Evolutionary conservation across 2,329 filamentous ascomycete genomes (phyloP).

Genomic region (Stemphylium beticola): DNA sequence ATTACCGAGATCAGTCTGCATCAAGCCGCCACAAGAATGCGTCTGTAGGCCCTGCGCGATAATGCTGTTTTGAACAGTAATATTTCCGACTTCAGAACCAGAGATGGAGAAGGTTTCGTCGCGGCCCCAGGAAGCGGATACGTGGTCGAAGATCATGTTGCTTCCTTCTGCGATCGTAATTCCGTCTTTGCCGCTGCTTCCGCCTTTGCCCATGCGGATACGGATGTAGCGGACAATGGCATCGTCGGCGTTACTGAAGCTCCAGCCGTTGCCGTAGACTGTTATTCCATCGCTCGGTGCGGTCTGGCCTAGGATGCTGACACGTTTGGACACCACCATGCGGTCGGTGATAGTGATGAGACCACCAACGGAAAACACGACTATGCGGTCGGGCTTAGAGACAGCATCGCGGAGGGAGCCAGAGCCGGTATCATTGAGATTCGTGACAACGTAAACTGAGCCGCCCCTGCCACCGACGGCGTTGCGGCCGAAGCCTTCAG

Average conservation of each 20-base stretch:
- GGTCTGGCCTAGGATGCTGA: constrained; percentile 60
- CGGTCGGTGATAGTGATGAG: constrained; percentile 57
- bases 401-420: constrained; percentile 61
- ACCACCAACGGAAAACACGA: constrained; percentile 59
- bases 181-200: constrained; percentile 61
- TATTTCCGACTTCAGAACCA: constrained; percentile 53
- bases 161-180: constrained; percentile 60
- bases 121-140: constrained; percentile 61
- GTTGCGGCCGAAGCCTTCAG: constrained; percentile 58
- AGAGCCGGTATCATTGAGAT: constrained; percentile 55
- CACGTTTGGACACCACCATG: constrained; percentile 56
- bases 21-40: constrained; percentile 60
- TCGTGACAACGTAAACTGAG: constrained; percentile 58
- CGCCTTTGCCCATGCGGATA: constrained; percentile 60
- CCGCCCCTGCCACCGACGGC: constrained; percentile 57
- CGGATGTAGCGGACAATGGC: constrained; percentile 63
- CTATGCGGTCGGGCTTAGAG: constrained; percentile 55
- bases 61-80: constrained; percentile 61
- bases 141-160: constrained; percentile 64
- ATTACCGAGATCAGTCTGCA: constrained; percentile 55
- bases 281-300: constrained; percentile 59
- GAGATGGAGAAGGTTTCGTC: constrained; percentile 63
- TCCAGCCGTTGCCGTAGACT: constrained; percentile 62
- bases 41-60: constrained; percentile 62
- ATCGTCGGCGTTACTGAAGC: constrained; percentile 60